Evolutionary conservation across 1,139 yeast genomes (phyloP).

Genomic region (Suhomyces coccinellae): DNA sequence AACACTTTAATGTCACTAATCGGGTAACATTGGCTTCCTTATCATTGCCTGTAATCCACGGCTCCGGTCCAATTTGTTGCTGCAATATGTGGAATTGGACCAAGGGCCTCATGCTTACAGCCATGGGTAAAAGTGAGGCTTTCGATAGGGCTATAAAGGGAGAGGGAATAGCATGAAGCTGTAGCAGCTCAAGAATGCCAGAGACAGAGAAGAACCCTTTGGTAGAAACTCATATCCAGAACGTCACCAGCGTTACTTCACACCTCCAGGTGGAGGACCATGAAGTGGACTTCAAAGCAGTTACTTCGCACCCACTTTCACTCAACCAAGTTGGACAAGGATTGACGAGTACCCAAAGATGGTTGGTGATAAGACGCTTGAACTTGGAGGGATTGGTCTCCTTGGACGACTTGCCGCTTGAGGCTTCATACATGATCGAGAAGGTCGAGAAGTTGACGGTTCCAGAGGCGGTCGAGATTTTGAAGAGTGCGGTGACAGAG

Average conservation of each 20-base stretch:
- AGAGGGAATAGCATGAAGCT: no score
- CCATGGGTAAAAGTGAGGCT: background rate
- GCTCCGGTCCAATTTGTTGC: background rate
- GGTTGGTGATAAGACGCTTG: slow-evolving; percentile 27
- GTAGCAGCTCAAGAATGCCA: background rate
- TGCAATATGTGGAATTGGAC: background rate
- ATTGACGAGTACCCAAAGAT: slow-evolving; percentile 29
- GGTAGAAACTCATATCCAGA: background rate
- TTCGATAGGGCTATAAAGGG: no score
- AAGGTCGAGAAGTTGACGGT: slow-evolving; percentile 20
- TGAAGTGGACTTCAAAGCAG: slow-evolving; percentile 16
- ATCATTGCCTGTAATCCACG: background rate
- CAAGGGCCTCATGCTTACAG: background rate
- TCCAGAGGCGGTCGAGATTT: slow-evolving; percentile 21
- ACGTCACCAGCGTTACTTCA: slow-evolving; percentile 5
- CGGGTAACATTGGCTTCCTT: background rate
- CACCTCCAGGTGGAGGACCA: slow-evolving; percentile 17
- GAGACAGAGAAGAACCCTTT: background rate
- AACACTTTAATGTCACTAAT: no score
- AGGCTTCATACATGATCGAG: slow-evolving; percentile 24
- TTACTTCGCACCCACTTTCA: slow-evolving; percentile 21
- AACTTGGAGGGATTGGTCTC: slow-evolving; percentile 28
- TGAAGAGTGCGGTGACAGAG: slow-evolving; percentile 18
- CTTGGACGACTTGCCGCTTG: slow-evolving; percentile 34
- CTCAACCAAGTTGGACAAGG: slow-evolving; percentile 29